phyloP scores from a whole-genome alignment of 2,329 filamentous ascomycete species.

The Aspergillus floridensis region DNA sequence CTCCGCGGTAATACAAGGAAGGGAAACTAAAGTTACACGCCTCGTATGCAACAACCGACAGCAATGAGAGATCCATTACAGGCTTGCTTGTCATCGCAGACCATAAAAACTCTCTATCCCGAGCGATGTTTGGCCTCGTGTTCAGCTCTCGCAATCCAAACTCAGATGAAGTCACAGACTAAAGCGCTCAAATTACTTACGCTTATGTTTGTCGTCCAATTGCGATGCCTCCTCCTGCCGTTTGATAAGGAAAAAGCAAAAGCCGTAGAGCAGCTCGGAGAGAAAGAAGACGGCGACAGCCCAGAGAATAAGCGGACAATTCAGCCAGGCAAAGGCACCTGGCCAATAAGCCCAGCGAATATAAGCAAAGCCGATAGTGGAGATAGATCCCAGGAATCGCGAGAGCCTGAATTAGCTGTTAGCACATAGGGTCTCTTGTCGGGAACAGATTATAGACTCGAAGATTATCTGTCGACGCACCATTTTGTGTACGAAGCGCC shows the following conservation, averaged over 20 bases:
- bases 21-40: neutral
- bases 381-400: slow-evolving; percentile 12
- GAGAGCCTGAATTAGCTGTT: slow-evolving; percentile 10
- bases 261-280: slow-evolving; percentile 10
- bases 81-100: neutral
- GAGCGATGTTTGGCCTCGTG: neutral
- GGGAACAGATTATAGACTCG: neutral
- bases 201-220: neutral
- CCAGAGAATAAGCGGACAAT: slow-evolving; percentile 14
- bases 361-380: slow-evolving; percentile 8
- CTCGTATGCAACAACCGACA: neutral
- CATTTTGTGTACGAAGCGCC: slow-evolving; percentile 18
- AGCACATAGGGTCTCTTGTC: neutral
- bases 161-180: too few species aligned
- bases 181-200: neutral
- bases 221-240: neutral
- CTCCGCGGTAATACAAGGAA: neutral
- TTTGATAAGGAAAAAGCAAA: slow-evolving; percentile 10
- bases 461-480: slow-evolving; percentile 1
- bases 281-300: slow-evolving; percentile 9
- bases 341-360: slow-evolving; percentile 15
- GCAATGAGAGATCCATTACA: neutral
- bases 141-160: too few species aligned
- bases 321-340: slow-evolving; percentile 13
- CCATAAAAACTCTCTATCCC: neutral